phyloP scores from a whole-genome alignment of 1,284 basidiomycete genomes.

The Anthracocystis panici-leucophaei region DNA sequence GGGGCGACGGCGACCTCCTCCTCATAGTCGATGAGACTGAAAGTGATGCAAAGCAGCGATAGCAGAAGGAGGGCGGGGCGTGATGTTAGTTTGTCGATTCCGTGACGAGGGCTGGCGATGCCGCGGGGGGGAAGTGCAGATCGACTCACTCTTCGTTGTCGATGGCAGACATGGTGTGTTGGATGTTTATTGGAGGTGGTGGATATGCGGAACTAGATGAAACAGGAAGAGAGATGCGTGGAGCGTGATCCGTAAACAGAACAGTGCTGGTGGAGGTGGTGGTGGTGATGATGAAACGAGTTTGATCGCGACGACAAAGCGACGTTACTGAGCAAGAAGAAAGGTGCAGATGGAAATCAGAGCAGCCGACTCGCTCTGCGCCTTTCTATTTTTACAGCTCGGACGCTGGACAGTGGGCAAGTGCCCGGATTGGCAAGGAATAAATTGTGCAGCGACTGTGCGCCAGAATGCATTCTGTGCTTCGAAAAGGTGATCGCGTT shows the following conservation, averaged over 20 bases:
- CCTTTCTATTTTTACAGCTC: conserved; percentile 8
- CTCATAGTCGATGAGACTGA: conserved; percentile 70
- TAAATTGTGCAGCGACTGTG: conserved; percentile 3
- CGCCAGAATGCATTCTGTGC: conserved; percentile 4
- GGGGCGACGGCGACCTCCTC: conserved; percentile 67
- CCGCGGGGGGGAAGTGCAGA: conserved; percentile 5
- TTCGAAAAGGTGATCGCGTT: conserved; percentile 10
- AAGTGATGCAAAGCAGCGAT: background rate
- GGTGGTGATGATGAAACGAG: background rate
- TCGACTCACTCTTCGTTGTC: conserved; percentile 69
- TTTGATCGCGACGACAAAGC: conserved; percentile 6
- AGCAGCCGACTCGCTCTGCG: background rate
- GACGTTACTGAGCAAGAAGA: background rate
- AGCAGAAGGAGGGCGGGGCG: conserved; percentile 4
- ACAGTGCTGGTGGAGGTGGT: conserved; percentile 1
- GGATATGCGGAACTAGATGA: conserved; percentile 11
- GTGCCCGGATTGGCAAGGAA: background rate
- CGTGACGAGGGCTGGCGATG: background rate
- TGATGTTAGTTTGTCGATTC: conserved; percentile 13
- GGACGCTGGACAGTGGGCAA: background rate
- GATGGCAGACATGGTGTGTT: conserved; percentile 57
- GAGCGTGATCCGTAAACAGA: background rate
- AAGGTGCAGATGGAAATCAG: conserved; percentile 11
- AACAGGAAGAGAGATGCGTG: conserved; percentile 6
- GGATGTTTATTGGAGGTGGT: background rate